Percentiles rank a stretch among this genome's conserved stretches.
phyloP scores from a whole-genome alignment of 768 basidiomycete genomes.

The Phylloporus sp. region DNA sequence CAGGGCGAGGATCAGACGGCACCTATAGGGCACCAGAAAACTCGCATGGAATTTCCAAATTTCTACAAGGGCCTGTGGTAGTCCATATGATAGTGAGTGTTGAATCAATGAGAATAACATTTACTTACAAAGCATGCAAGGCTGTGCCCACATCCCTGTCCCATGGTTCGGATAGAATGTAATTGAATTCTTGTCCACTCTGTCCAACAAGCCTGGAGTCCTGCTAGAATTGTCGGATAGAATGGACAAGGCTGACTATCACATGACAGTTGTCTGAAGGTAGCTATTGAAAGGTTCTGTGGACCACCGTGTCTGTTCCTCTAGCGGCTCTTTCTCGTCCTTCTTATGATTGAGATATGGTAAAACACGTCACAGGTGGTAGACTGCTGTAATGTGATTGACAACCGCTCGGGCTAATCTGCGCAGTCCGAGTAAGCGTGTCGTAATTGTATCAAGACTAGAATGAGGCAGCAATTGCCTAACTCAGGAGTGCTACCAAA shows the following conservation, averaged over 20 bases:
- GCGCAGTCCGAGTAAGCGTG: neutral
- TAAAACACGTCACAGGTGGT: neutral
- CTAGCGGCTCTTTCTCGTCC: neutral
- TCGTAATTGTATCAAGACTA: neutral
- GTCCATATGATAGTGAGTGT: neutral
- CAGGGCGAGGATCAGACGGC: neutral
- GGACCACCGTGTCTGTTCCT: neutral
- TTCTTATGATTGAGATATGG: neutral
- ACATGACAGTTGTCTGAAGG: no score
- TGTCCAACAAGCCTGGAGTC: neutral
- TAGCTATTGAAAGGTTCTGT: no score
- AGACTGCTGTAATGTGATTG: neutral
- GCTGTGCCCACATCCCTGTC: neutral
- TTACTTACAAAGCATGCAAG: neutral
- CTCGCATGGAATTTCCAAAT: neutral
- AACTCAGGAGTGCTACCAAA: no score
- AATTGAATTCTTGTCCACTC: neutral
- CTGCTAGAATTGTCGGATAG: no score
- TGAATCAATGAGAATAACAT: neutral
- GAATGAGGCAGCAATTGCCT: no score
- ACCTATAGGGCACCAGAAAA: constrained; percentile 1
- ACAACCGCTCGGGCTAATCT: neutral
- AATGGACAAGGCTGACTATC: no score
- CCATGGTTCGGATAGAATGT: neutral
- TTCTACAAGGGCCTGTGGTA: no score